phyloP scores from a whole-genome alignment of 169 alveolate species.

The Plasmodium yoelii region DNA sequence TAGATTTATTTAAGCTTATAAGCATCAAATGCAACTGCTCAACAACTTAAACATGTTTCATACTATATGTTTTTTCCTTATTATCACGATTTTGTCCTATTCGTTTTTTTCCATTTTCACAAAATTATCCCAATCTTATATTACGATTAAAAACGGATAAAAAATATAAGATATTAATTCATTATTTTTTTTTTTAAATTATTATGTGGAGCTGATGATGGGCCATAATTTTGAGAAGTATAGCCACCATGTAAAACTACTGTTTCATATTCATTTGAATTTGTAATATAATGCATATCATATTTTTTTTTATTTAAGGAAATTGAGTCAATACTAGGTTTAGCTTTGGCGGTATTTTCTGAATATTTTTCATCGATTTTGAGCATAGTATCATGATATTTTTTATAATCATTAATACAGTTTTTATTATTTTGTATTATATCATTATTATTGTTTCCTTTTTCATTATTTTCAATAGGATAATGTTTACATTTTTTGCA shows the following conservation, averaged over 20 bases:
- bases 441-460: neutral
- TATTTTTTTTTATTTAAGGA: constrained; percentile 61
- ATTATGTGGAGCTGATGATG: constrained; percentile 28
- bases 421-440: constrained; percentile 28
- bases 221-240: constrained; percentile 12
- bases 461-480: constrained; percentile 17
- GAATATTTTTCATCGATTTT: constrained; percentile 73
- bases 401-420: constrained; percentile 44
- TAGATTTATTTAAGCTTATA: too few relatives aligned
- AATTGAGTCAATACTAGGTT: constrained; percentile 47
- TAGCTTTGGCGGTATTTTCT: constrained; percentile 36
- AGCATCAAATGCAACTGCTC: neutral
- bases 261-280: constrained; percentile 53
- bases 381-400: constrained; percentile 48
- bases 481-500: constrained; percentile 68
- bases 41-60: neutral
- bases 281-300: constrained; percentile 19
- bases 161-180: constrained; percentile 10
- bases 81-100: neutral
- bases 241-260: constrained; percentile 66
- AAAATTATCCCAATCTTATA: neutral
- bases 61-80: neutral
- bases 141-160: neutral
- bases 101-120: neutral
- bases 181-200: constrained; percentile 20